Base-by-base conservation (phyloP, 2,329 filamentous ascomycete species). In the Paracoccidioides lutzii region DNA sequence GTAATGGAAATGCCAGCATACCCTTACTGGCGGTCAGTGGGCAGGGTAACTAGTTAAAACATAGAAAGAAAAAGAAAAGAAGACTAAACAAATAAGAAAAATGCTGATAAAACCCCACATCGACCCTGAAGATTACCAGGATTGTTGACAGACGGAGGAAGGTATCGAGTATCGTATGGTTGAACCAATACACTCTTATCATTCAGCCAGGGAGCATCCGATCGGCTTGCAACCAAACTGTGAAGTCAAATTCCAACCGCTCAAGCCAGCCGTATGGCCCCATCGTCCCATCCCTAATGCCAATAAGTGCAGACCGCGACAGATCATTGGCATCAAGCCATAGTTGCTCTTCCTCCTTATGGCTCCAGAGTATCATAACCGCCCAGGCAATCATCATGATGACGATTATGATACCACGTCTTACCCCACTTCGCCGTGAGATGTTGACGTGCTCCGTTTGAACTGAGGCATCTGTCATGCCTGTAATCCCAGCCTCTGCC, bases 321-420 rank as follows among this genome's bases (percentile, higher is more conserved):
- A 43, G 32, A 6, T 51, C 57, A 37, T 61, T 61, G 57, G 58
- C 60, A 48, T 55, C 58, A 10, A 58, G 41, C 60, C 60, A 61
- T 30, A 59, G n/a, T 40, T 46, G 28, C 43, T 52, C 37, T 14
- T 60, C 57, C 22, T 49, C 55, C n/a, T 28, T 41, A 14, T 52
- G 52, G n/a, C 53, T 41, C 51, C 53, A 59, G 42, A 57, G 40
- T 14, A 55, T 15, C 15, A 57, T n/a, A 14, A 42, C 45, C 33
- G 45, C 57, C 58, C 58, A 58, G 35, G 55, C 38, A 45, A 61
- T 33, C 55, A 61, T 50, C 28, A 61, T 50, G 32, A 61, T 22
- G 14, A 53, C 45, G 15, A 61, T 38, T 35, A 53, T 10, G 5
- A 57, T 12, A 5, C 43, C 30, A n/a, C 45, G 41, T 44, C 52